Evolutionary conservation across 2,329 filamentous ascomycete genomes (phyloP).

Genomic region (Ophiobolus disseminans): DNA sequence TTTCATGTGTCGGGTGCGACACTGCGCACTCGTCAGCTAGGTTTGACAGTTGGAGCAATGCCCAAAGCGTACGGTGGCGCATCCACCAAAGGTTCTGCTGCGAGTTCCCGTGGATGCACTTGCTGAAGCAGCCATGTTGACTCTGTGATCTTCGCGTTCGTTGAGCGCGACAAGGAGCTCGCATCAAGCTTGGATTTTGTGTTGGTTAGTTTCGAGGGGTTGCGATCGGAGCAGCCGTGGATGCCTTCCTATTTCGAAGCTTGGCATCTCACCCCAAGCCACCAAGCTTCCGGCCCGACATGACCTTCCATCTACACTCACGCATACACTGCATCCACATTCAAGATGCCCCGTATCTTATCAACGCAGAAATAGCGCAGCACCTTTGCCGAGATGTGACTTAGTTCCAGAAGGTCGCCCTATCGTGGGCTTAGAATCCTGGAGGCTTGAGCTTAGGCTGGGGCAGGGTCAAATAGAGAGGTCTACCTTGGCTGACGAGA

Average conservation of each 20-base stretch:
- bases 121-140: background rate
- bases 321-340: background rate
- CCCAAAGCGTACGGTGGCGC: background rate
- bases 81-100: background rate
- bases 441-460: background rate
- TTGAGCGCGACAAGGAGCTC: background rate
- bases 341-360: background rate
- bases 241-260: background rate
- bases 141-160: background rate
- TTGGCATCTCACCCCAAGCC: background rate
- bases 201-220: background rate
- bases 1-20: conserved; percentile 53
- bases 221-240: background rate
- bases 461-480: no score
- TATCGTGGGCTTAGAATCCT: background rate
- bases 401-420: background rate
- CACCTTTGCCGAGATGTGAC: background rate
- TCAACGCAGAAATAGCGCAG: background rate
- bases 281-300: background rate
- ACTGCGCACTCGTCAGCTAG: conserved; percentile 25
- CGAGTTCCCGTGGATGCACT: background rate
- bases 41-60: background rate
- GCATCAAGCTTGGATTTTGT: background rate
- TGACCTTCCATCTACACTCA: background rate
- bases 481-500: background rate